Conservation (phyloP, 2,329 filamentous ascomycete genomes). For the Parastagonospora avenae region DNA sequence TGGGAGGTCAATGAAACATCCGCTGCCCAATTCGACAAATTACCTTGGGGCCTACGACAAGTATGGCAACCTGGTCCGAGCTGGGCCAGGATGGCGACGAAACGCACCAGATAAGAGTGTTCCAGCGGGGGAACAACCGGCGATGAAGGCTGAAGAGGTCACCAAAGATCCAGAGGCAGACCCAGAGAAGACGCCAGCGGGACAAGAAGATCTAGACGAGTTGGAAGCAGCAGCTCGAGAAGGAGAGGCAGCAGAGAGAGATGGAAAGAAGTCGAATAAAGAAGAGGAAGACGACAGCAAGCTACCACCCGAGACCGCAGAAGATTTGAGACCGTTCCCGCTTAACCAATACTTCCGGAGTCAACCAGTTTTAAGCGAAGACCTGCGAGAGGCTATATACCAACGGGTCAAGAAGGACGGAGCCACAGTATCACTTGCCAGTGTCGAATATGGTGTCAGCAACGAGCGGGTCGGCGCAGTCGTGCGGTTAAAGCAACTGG, state of each 20-base stretch:
- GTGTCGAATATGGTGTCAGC: slow-evolving; percentile 77
- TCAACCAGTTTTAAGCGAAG: slow-evolving; percentile 74
- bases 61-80: slow-evolving; percentile 54
- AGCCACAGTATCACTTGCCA: slow-evolving; percentile 72
- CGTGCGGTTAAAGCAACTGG: slow-evolving; percentile 81
- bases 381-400: slow-evolving; percentile 75
- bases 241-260: slow-evolving; percentile 24
- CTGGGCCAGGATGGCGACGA: slow-evolving; percentile 27
- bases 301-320: slow-evolving; percentile 37
- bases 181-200: slow-evolving; percentile 17
- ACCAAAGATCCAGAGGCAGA: slow-evolving; percentile 11
- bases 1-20: slow-evolving; percentile 55
- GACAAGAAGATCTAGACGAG: slow-evolving; percentile 37
- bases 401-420: slow-evolving; percentile 67
- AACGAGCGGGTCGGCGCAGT: slow-evolving; percentile 85
- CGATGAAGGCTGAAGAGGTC: slow-evolving; percentile 4
- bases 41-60: slow-evolving; percentile 61
- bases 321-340: slow-evolving; percentile 68
- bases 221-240: slow-evolving; percentile 31
- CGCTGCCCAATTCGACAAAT: slow-evolving; percentile 58
- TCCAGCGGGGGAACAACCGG: slow-evolving; percentile 7
- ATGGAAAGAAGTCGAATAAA: slow-evolving; percentile 11
- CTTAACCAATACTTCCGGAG: slow-evolving; percentile 73
- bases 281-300: slow-evolving; percentile 21
- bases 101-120: slow-evolving; percentile 22